phyloP scores from a whole-genome alignment of 129 eudicot genomes.

The Artemisia annua region DNA sequence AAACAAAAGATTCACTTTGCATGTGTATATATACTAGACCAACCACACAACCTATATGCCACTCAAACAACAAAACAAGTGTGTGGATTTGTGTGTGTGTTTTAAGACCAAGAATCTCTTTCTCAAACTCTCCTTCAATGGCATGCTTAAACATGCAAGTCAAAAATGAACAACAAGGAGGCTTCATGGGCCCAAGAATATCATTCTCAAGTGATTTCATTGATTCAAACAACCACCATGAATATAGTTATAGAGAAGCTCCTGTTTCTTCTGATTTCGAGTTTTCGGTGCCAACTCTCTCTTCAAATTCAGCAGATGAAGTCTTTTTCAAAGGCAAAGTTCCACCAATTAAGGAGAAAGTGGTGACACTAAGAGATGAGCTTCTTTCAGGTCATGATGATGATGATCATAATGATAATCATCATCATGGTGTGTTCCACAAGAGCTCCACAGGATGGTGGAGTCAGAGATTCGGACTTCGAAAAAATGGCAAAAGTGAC shows the following conservation, averaged over 20 bases:
- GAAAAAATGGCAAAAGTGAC: slow-evolving; percentile 49
- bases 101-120: not conserved
- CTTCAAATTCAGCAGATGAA: slow-evolving; percentile 74
- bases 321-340: slow-evolving; percentile 59
- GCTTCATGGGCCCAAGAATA: slow-evolving; percentile 82
- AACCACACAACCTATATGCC: slow-evolving; percentile 23
- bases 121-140: slow-evolving; percentile 38
- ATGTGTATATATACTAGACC: slow-evolving; percentile 36
- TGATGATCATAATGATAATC: slow-evolving; percentile 20
- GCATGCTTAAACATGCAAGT: slow-evolving; percentile 81
- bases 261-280: slow-evolving; percentile 91
- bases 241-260: slow-evolving; percentile 53
- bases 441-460: slow-evolving; percentile 55
- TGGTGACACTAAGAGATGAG: slow-evolving; percentile 71
- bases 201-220: slow-evolving; percentile 93
- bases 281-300: slow-evolving; percentile 54
- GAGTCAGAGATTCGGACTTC: slow-evolving; percentile 69
- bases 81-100: not conserved
- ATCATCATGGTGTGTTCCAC: slow-evolving; percentile 17
- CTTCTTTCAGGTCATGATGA: slow-evolving; percentile 62
- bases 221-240: slow-evolving; percentile 52
- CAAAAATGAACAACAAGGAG: slow-evolving; percentile 60
- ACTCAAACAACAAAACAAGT: slow-evolving; percentile 2
- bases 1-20: not conserved
- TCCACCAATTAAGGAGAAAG: slow-evolving; percentile 61